phyloP scores from a whole-genome alignment of 2,329 filamentous ascomycete genomes.

The Lecanicillium sp. region DNA sequence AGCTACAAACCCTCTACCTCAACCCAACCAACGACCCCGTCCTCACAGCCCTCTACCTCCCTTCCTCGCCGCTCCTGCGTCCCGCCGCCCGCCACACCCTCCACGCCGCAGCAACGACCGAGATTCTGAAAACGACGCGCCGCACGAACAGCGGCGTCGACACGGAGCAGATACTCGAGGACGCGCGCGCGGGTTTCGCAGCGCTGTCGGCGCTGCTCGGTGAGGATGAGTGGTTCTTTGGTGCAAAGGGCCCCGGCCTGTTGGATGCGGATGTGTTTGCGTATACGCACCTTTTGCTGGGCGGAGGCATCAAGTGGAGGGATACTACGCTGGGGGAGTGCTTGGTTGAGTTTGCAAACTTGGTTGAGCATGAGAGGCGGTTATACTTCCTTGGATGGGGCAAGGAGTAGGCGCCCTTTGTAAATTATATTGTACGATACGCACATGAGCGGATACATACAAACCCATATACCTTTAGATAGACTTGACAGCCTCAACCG shows the following conservation, averaged over 20 bases:
- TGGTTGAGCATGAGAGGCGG: slow-evolving; percentile 42
- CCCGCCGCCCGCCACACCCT: slow-evolving; percentile 58
- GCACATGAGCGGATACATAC: background rate
- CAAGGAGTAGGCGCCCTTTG: slow-evolving; percentile 1
- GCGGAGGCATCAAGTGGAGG: slow-evolving; percentile 55
- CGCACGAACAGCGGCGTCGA: slow-evolving; percentile 22
- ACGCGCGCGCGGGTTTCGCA: slow-evolving; percentile 36
- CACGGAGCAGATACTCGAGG: slow-evolving; percentile 29
- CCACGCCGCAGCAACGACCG: slow-evolving; percentile 61
- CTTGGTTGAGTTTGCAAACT: slow-evolving; percentile 48
- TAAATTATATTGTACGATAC: slow-evolving; percentile 1
- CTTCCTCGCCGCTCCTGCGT: slow-evolving; percentile 56
- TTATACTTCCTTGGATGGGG: slow-evolving; percentile 26
- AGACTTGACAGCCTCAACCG: too few species aligned
- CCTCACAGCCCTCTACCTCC: slow-evolving; percentile 65
- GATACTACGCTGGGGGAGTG: slow-evolving; percentile 51
- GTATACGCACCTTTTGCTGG: slow-evolving; percentile 76
- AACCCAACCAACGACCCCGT: slow-evolving; percentile 60
- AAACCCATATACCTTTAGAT: too few species aligned
- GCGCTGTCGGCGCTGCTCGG: slow-evolving; percentile 36
- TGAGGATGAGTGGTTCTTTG: slow-evolving; percentile 42
- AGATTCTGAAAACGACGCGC: slow-evolving; percentile 60
- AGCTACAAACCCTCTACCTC: slow-evolving; percentile 79
- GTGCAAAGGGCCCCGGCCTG: slow-evolving; percentile 48
- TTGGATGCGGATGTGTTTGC: slow-evolving; percentile 89